These are phyloP conservation scores for Neodidymelliopsis sp. DNA, from an alignment of 2,329 filamentous ascomycete species.

Conservation along the genomic window DNA sequence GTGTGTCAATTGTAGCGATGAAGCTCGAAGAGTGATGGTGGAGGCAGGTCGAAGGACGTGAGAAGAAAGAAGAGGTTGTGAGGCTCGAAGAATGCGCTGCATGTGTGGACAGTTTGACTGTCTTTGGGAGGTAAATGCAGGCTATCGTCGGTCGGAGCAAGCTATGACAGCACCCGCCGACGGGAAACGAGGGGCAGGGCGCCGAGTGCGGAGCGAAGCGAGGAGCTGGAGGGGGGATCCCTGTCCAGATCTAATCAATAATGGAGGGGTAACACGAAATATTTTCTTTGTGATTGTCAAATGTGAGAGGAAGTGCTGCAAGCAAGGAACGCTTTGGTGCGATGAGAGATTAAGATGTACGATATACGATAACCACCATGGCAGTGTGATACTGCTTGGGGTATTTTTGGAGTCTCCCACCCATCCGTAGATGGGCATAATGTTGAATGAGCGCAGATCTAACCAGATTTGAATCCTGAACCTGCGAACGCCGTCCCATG, in stretches of 20 bases:
- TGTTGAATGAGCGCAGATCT: conserved; percentile 15
- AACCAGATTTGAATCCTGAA: conserved; percentile 4
- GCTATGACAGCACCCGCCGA: conserved; percentile 13
- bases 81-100: conserved; percentile 4
- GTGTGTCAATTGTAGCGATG: conserved; percentile 2
- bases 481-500: conserved; percentile 34
- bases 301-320: neutral
- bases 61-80: neutral
- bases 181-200: too few species aligned
- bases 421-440: conserved; percentile 5
- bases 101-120: conserved; percentile 20
- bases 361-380: neutral
- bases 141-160: conserved; percentile 30
- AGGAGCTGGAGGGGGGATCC: too few species aligned
- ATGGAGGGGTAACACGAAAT: conserved; percentile 7
- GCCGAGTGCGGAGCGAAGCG: too few species aligned
- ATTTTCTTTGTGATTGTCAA: neutral
- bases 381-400: neutral
- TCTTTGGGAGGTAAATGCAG: conserved; percentile 31
- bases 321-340: neutral
- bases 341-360: neutral
- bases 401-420: neutral
- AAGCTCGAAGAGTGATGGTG: neutral
- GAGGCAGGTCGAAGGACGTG: neutral
- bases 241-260: too few species aligned